Percentiles rank a stretch among this genome's conserved stretches.
Evolutionary conservation across 176 grass and related monocot genomes (phyloP).

Genomic region (Triticum monococcum): DNA sequence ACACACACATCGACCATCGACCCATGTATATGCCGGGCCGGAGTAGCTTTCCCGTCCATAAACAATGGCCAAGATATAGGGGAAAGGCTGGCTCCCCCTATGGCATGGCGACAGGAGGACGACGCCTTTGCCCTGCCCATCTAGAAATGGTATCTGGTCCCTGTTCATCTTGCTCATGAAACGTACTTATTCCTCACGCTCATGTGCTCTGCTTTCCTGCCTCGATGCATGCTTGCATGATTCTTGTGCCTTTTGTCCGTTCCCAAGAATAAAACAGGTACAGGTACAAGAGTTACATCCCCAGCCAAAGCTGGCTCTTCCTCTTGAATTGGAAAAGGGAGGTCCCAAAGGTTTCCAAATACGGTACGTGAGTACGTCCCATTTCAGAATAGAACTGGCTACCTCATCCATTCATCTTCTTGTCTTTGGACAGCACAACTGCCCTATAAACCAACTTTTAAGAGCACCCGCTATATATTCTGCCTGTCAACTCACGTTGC

Average conservation of each 20-base stretch:
- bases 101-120: conserved; percentile 32
- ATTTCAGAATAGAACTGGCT: conserved; percentile 18
- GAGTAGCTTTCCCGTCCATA: conserved; percentile 23
- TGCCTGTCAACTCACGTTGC: neutral
- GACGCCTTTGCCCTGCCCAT: conserved; percentile 20
- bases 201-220: neutral
- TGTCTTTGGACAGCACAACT: neutral
- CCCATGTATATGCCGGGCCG: neutral
- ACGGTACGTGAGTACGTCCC: neutral
- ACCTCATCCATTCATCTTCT: neutral
- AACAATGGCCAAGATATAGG: conserved; percentile 38
- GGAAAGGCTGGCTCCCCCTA: conserved; percentile 21
- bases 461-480: neutral
- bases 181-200: neutral
- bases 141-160: conserved; percentile 40
- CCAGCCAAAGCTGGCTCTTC: neutral
- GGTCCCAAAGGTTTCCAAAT: conserved; percentile 20
- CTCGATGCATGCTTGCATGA: neutral
- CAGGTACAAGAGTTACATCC: neutral
- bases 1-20: neutral
- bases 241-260: conserved; percentile 22
- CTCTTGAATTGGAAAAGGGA: conserved; percentile 20
- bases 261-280: conserved; percentile 6
- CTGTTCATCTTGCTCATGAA: neutral
- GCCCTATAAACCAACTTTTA: neutral